Base-by-base conservation (phyloP, 1,284 basidiomycete species). In the Cryptococcus jaspeensis region DNA sequence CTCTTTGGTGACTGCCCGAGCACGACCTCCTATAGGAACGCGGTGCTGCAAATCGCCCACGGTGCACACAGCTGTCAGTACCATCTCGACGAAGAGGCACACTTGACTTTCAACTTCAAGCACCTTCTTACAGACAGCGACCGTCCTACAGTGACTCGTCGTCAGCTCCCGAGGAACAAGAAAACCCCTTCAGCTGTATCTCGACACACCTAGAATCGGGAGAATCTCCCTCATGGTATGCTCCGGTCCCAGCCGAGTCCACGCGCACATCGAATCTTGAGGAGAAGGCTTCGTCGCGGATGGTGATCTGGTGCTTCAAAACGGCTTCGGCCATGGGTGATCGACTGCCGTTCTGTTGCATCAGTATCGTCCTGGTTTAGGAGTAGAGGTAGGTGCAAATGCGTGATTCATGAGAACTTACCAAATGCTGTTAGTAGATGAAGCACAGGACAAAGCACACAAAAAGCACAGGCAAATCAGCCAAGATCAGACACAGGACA, bases 271-370 rank as follows among this genome's bases (percentile, higher is more conserved):
- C 60, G 28, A 63, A 52, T 20, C 58, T 62, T 1, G 58, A 36
- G 36, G 54, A 50, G 23, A 77, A 53, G 13, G 56, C 48, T n/a
- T 43, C 25, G 1, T 63, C 54, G 22, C 68, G 62, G 35, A 65
- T 59, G 12, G 59, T 41, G 35, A 74, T 69, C 40, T 73, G 70
- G 46, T 72, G 64, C 8, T 61, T 66, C 39, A 79, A 59, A 8
- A 78, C 71, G 15, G 77, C 78, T 69, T 78, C 78, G 13, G 78
- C 78, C 75, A 79, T 78, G 28, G 77, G 75, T 16, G 75, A 76
- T 36, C 73, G 74, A 52, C 74, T 75, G 53, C 5, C 6, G 11
- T 18, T 2, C 20, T 18, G 37, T 6, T 11, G 4, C 18, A 23
- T n/a, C 22, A 32, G 49, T 36, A 15, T 8, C 15, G 16, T 22